A percentile compares a stretch with the other conserved stretches of the same genome.
Conservation (phyloP, 2,329 filamentous ascomycete species). For the Septoria linicola region DNA sequence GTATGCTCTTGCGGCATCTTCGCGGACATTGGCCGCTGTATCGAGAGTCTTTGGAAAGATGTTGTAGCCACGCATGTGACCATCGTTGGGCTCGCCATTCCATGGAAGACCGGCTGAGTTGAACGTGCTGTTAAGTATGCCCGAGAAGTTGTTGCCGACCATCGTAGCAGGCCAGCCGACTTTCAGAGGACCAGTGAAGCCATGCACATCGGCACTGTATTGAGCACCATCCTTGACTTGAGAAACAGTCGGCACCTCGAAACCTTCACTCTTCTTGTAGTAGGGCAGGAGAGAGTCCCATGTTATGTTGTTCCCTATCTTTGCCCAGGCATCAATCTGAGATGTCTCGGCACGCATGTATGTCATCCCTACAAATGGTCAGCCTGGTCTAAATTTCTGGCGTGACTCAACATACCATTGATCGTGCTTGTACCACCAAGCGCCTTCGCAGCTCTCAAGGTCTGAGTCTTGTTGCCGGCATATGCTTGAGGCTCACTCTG, state of each 20-base stretch:
- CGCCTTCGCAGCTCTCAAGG: constrained; percentile 36
- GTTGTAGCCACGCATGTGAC: constrained; percentile 47
- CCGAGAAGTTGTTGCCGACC: constrained; percentile 16
- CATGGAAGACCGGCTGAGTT: constrained; percentile 39
- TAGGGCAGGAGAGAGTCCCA: constrained; percentile 32
- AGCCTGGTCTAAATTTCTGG: not conserved
- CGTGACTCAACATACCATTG: constrained; percentile 33
- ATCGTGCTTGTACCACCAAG: constrained; percentile 42
- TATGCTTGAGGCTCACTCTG: constrained; percentile 23
- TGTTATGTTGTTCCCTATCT: constrained; percentile 38
- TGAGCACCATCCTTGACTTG: constrained; percentile 15
- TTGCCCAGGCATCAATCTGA: constrained; percentile 39
- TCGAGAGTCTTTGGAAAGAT: constrained; percentile 47
- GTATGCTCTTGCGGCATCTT: constrained; percentile 51
- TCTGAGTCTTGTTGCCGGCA: constrained; percentile 19
- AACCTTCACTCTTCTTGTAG: constrained; percentile 22
- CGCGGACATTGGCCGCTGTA: constrained; percentile 40
- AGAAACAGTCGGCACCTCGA: constrained; percentile 15
- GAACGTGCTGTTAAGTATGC: constrained; percentile 41
- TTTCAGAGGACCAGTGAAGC: constrained; percentile 16
- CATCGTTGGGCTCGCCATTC: constrained; percentile 46
- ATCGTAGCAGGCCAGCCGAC: constrained; percentile 17
- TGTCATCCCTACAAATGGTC: constrained; percentile 20
- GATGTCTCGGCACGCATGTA: constrained; percentile 23
- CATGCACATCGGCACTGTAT: constrained; percentile 12